Conservation (phyloP, 495 filamentous ascomycete genomes). For the Letharia columbiana region DNA sequence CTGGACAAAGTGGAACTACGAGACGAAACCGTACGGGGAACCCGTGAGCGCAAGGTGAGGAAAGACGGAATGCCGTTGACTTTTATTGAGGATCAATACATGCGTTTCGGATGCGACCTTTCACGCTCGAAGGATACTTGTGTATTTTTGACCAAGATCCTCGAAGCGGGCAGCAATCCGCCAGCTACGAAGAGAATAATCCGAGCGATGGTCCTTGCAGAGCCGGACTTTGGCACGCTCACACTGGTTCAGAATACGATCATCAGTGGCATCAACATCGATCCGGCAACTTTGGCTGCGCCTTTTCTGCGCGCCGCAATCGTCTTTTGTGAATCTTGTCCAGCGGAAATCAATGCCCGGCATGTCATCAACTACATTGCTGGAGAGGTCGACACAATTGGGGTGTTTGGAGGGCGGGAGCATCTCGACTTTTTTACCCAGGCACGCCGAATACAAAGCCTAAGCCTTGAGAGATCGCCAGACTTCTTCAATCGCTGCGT, state of each 20-base stretch:
- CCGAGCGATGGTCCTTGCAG: conserved; percentile 36
- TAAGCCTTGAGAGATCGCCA: conserved; percentile 31
- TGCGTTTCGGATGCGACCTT: conserved; percentile 28
- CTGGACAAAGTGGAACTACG: conserved; percentile 37
- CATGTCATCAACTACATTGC: conserved; percentile 44
- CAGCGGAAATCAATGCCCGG: conserved; percentile 32
- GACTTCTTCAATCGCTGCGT: conserved; percentile 37
- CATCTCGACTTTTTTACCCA: conserved; percentile 51
- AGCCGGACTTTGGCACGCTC: conserved; percentile 37
- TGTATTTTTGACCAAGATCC: conserved; percentile 38
- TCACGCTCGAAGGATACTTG: conserved; percentile 26
- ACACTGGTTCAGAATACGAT: conserved; percentile 39
- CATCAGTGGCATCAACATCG: conserved; percentile 45
- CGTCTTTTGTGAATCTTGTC: conserved; percentile 40
- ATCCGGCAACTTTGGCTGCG: conserved; percentile 46
- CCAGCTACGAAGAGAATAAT: conserved; percentile 35
- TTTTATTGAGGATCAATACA: conserved; percentile 29
- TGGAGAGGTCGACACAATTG: conserved; percentile 48
- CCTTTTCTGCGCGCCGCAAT: conserved; percentile 46
- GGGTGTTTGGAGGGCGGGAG: conserved; percentile 46
- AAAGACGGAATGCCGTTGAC: conserved; percentile 33
- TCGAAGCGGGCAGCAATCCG: conserved; percentile 33
- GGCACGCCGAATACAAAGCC: conserved; percentile 35
- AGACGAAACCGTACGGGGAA: neutral
- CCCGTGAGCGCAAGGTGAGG: conserved; percentile 25